Conservation (phyloP, 352 stramenopile species). For the Blastocystis sp. region DNA sequence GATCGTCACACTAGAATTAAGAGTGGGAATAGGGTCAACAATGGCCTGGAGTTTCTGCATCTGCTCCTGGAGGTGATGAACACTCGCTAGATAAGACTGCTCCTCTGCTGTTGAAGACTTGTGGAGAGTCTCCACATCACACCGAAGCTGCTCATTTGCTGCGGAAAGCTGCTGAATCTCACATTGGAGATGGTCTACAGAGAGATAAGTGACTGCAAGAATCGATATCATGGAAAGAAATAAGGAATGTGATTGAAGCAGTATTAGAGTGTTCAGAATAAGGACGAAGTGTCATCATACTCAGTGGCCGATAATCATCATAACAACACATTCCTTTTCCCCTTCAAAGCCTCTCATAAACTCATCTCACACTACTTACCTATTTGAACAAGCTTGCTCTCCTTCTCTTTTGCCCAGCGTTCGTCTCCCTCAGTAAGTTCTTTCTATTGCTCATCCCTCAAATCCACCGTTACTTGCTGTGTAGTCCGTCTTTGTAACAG, state of each 20-base stretch:
- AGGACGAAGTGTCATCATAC: not conserved
- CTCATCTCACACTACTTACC: not conserved
- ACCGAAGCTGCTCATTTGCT: constrained; percentile 46
- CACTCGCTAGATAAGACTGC: constrained; percentile 49
- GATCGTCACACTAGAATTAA: constrained; percentile 48
- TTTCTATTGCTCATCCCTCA: not conserved
- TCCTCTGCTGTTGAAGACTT: constrained; percentile 24
- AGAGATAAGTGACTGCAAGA: not conserved
- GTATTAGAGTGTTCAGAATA: constrained; percentile 27
- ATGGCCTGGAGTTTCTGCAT: constrained; percentile 60
- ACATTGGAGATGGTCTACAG: not conserved
- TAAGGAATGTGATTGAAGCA: not conserved
- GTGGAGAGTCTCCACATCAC: constrained; percentile 61
- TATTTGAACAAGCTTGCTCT: not conserved
- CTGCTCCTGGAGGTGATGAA: constrained; percentile 55
- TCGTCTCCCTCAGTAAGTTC: not conserved
- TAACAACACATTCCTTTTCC: not conserved
- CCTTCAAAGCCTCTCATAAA: not conserved
- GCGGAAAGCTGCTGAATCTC: not conserved
- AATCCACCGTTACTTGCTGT: not conserved
- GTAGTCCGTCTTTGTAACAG: not conserved
- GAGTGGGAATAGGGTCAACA: not conserved
- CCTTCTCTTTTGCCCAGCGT: not conserved
- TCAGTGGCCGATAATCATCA: not conserved
- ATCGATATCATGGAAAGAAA: not conserved